Percentiles rank a stretch among this genome's conserved stretches.
phyloP scores from a whole-genome alignment of 148 eudicot genomes.

The Rhododendron mucronatum region DNA sequence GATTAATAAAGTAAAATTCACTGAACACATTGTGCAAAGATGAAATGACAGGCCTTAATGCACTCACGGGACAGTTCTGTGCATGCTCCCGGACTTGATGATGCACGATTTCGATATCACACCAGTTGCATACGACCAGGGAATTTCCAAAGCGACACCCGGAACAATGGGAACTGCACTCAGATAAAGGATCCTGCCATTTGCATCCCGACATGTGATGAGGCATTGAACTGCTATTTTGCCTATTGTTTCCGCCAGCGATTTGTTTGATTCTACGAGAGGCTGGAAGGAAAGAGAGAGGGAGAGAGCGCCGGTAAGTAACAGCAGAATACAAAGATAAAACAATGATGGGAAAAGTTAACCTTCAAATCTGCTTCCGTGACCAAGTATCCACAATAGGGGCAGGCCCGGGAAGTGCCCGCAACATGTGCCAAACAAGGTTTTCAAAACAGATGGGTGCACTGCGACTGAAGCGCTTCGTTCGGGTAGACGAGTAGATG shows the following conservation, averaged over 20 bases:
- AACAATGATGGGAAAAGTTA: too few species aligned
- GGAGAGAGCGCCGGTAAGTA: background rate
- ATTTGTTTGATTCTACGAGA: slow-evolving; percentile 61
- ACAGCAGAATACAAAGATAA: background rate
- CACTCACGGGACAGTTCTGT: slow-evolving; percentile 69
- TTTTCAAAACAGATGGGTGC: too few species aligned
- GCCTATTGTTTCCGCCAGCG: slow-evolving; percentile 71
- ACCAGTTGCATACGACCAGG: slow-evolving; percentile 75
- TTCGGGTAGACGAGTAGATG: too few species aligned
- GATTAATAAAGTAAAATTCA: background rate
- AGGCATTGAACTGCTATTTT: slow-evolving; percentile 78
- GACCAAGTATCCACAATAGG: too few species aligned
- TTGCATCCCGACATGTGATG: slow-evolving; percentile 74
- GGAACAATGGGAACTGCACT: slow-evolving; percentile 68
- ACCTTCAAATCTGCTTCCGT: too few species aligned
- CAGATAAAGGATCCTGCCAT: slow-evolving; percentile 86
- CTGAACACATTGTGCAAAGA: background rate
- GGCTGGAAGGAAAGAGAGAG: slow-evolving; percentile 39
- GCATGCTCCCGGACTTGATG: slow-evolving; percentile 94
- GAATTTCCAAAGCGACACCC: slow-evolving; percentile 82
- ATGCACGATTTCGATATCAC: slow-evolving; percentile 78
- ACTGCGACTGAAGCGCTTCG: too few species aligned
- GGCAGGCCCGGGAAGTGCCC: too few species aligned
- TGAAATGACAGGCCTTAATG: background rate
- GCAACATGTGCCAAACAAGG: too few species aligned